Base-by-base conservation (phyloP, 805 yeast species). In the Dipodascopsis tothii region DNA sequence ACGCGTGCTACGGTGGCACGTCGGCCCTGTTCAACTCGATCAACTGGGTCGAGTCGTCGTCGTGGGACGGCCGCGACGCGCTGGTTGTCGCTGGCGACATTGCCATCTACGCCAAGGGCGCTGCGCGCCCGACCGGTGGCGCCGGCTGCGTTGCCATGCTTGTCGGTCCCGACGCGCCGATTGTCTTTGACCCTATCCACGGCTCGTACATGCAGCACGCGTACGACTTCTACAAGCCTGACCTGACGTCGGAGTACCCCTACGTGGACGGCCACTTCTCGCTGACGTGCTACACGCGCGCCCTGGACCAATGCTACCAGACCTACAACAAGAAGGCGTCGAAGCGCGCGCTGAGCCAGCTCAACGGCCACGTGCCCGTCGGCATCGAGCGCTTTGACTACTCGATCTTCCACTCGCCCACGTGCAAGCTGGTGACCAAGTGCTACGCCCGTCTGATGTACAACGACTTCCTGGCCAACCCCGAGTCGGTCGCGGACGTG, bases 121-220 rank as follows among this genome's bases (percentile, higher is more conserved):
- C 94, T 32, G 98, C 98, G 45, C 82, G 98, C 75, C 98, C 98
- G 62, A 92, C 98, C 42, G 98, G 98, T 66, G 98, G 98, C 72
- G 96, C 94, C 43, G 98, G 98, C 64, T 75, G 94, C 38, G 94
- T 90, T 48, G 98, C 98, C 35, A 59, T 92, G 62, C 78, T 84
- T 64, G 84, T 92, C 59, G 98, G 98, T 40, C 95, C 97, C 41
- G 95, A 92, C 63, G 96, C 98, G 33, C 98, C 98, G 55, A 75
- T 92, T 56, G 96, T 85, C 33, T 80, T 92, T 58, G 97, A 92
- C 58, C 69, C 81, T 36, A 76, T 78, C 48, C 85, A 92, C 70
- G 97, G 97, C 52, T 76, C 95, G 19, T 84, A 72, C 74, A 84
- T 92, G 94, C 90, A 85, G 68, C 95, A 92, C 64, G 96, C 92